Base-by-base conservation (phyloP, 345 rosid species). In the Citrus trifoliata region DNA sequence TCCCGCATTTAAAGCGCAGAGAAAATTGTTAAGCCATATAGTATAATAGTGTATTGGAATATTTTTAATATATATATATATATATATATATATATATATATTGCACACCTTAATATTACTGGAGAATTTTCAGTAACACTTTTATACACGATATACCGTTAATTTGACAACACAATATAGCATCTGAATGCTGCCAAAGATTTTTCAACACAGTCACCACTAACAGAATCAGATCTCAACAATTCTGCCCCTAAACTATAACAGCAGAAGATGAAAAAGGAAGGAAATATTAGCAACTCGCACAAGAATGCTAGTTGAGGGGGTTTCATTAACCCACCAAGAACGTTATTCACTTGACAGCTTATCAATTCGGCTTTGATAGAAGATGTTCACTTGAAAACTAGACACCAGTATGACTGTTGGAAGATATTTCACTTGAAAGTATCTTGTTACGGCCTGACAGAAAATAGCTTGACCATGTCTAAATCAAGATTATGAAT, bases 161-260 rank as follows among this genome's bases (percentile, higher is more conserved):
- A 97, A 79, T 42, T 42, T 25, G 97, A 80, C 99, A 97, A 71
- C 99, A 97, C 82, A 94, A 83, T 63, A 97, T 84, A 10, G 99
- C 99, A 82, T 97, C 99, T 63, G 80, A 90, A 77, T 94, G 97
- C 66, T 90, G 85, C 99, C 98, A 97, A 3, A 97, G 88, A 71
- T 88, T 83, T 86, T 93, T 97, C 85, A 97, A 78, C 51, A 90
- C 33, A 0, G 77, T 93, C 97, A 38, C 85, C 86, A 5, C 79
- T 83, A 4, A 80, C 82, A 12, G 94, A 87, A 75, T 97, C 95
- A 19, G 87, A 56, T 62, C 89, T 82, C 70, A 94, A 85, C 79
- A 97, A 82, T 67, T 93, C 95, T 7, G 91, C 87, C 58, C 99
- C 98, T 42, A 93, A 33, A 84, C 89, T 82, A 70, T 64, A 91